These are phyloP conservation scores for Aspergillus ruber DNA, from an alignment of 2,329 filamentous ascomycete species.

Conservation along the genomic window DNA sequence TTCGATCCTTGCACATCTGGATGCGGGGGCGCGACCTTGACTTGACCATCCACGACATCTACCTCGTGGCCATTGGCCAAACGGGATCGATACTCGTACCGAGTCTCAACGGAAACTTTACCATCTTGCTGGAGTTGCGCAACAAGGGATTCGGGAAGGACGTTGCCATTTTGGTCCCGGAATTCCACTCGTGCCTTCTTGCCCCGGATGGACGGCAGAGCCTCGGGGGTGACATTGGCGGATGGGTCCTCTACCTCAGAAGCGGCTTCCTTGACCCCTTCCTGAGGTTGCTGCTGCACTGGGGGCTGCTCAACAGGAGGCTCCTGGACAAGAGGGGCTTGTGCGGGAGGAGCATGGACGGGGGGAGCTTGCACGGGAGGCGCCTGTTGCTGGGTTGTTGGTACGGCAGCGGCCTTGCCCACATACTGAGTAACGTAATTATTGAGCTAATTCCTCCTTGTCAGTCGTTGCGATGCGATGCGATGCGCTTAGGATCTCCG, in stretches of 20 bases:
- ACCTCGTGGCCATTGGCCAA: slow-evolving; percentile 73
- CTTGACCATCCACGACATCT: slow-evolving; percentile 30
- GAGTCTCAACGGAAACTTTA: slow-evolving; percentile 91
- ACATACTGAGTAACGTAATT: slow-evolving; percentile 32
- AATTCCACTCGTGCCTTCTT: slow-evolving; percentile 86
- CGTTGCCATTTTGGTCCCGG: slow-evolving; percentile 86
- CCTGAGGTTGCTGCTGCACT: slow-evolving; percentile 7
- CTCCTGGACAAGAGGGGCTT: slow-evolving; percentile 4
- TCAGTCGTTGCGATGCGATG: slow-evolving; percentile 20
- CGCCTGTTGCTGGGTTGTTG: slow-evolving; percentile 17
- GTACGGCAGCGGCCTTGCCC: slow-evolving; percentile 15
- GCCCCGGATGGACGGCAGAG: slow-evolving; percentile 32
- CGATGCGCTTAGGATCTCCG: slow-evolving; percentile 14
- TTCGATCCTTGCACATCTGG: slow-evolving; percentile 54
- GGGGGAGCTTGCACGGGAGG: slow-evolving; percentile 8
- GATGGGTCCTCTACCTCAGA: slow-evolving; percentile 17
- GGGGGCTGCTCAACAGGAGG: not conserved
- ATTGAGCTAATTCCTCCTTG: slow-evolving; percentile 27
- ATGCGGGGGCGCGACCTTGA: slow-evolving; percentile 44
- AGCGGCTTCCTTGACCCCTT: slow-evolving; percentile 17
- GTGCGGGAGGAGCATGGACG: slow-evolving; percentile 7
- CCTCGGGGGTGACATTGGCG: slow-evolving; percentile 28
- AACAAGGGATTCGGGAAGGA: slow-evolving; percentile 78
- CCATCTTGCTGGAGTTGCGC: slow-evolving; percentile 64
- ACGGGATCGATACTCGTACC: slow-evolving; percentile 89